Percentiles rank a stretch among this genome's conserved stretches.
Conservation (phyloP, 805 yeast species). For the Candida oleophila region DNA sequence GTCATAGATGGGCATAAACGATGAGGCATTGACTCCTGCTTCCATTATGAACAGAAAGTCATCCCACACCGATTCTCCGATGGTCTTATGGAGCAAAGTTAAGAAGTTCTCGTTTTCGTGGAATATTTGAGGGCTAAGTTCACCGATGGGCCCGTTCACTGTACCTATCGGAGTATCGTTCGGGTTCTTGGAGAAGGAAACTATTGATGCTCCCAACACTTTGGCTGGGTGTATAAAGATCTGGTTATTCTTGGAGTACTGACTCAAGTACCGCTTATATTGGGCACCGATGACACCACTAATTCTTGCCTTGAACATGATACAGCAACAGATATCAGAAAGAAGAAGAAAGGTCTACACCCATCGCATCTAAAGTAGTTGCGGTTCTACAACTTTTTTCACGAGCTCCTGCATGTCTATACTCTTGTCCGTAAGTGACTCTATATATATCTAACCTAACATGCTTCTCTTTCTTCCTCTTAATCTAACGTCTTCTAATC, state of each 20-base stretch:
- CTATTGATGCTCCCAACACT: slow-evolving; percentile 6
- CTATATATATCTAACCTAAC: slow-evolving; percentile 54
- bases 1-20: slow-evolving; percentile 71
- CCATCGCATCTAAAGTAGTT: neutral
- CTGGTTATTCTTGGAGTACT: slow-evolving; percentile 16
- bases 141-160: slow-evolving; percentile 5
- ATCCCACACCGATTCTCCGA: slow-evolving; percentile 23
- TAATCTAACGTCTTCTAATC: slow-evolving; percentile 80
- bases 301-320: neutral
- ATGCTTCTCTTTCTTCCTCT: slow-evolving; percentile 95
- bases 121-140: slow-evolving; percentile 22
- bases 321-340: no score
- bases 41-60: slow-evolving; percentile 59
- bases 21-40: slow-evolving; percentile 49
- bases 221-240: slow-evolving; percentile 16
- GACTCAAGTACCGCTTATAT: neutral
- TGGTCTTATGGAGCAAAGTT: slow-evolving; percentile 23
- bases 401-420: no score
- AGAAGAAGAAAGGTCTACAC: neutral
- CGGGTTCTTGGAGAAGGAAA: slow-evolving; percentile 21
- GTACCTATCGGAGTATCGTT: slow-evolving; percentile 23
- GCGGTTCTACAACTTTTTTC: no score
- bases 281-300: neutral
- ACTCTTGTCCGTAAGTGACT: no score
- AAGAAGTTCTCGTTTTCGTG: slow-evolving; percentile 26